Evolutionary conservation across 371 early-diverging fungal genomes (phyloP), one percentile per base, ranked within the genome.

Genomic region (Fennellomyces sp.): DNA sequence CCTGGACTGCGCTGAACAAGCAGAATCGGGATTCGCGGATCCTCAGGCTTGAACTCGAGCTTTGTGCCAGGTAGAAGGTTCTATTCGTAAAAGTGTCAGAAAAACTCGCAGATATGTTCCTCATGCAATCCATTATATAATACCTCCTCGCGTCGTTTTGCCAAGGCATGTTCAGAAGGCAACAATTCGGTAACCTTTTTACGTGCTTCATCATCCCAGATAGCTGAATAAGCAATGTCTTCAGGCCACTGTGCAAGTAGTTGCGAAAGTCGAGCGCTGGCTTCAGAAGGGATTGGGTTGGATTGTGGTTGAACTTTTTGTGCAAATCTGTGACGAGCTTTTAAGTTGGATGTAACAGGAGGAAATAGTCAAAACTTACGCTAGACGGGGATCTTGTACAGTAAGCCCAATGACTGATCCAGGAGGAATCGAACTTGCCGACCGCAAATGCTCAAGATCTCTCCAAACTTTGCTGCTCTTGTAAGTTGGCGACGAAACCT

Each of bases 11-110:
- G 86, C 64, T 94, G 94, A 8, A 95, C 64, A 4, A 96, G 76
- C 1, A 97, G 61, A 21, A 97, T 35, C 0, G 97, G 97, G 2
- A 97, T 80, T 5, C 68, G 61, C 17, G 81, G 70, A 62, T 94
- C 95, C 8, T 56, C 41, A 15, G 76, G 58, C 1, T 63, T 70
- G 1, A 84, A 78, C 13, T 35, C 29, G 6, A 96, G 70, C 45
- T 82, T 84, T 1, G 88, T 52, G 17, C 68, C 68, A 19, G 68
- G 68, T 36, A 68, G 38, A 12, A 93, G 78, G 21, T 71, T 63
- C 67, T 75, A 21, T 15, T 25, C 6, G 23, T 25, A 19, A 35
- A 31, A 47, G 13, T 13, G 4, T 5, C 2, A 26, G 12, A 10
- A 19, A 11, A 21, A 35, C 2, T 25, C 11, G 5, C 31, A 29